Percentiles rank a stretch among this genome's conserved stretches.
phyloP scores from a whole-genome alignment of 805 yeast genomes.

The Deakozyma indianensis region DNA sequence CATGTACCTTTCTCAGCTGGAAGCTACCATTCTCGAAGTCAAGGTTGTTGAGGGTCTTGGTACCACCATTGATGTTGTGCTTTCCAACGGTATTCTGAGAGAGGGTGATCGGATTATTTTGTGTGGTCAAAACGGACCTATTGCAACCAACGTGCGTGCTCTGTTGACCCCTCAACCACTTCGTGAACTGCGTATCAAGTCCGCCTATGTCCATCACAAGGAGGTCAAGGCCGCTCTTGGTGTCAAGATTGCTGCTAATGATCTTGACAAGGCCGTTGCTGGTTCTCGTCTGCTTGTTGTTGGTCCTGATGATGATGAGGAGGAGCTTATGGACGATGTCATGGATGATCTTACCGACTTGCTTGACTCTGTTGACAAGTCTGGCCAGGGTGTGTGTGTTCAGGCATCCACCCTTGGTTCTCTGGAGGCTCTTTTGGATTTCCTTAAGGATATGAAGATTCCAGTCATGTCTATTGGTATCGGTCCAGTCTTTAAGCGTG shows the following conservation, averaged over 20 bases:
- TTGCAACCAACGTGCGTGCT: constrained; percentile 91
- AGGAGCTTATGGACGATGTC: constrained; percentile 91
- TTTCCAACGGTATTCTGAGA: constrained; percentile 87
- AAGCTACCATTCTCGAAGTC: constrained; percentile 94
- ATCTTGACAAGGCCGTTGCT: constrained; percentile 96
- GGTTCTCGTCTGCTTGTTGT: constrained; percentile 93
- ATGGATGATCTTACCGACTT: constrained; percentile 97
- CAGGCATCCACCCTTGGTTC: constrained; percentile 99
- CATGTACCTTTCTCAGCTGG: constrained; percentile 86
- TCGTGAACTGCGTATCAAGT: constrained; percentile 88
- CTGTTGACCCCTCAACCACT: constrained; percentile 94
- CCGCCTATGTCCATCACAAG: constrained; percentile 93
- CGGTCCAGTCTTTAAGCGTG: constrained; percentile 97
- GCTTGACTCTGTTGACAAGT: constrained; percentile 84
- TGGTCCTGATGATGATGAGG: constrained; percentile 96
- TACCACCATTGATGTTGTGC: constrained; percentile 93
- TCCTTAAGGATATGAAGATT: constrained; percentile 95
- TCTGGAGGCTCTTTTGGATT: constrained; percentile 88
- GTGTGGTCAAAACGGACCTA: constrained; percentile 98
- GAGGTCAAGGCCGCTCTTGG: constrained; percentile 99
- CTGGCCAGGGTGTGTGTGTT: constrained; percentile 95
- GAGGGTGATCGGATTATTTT: constrained; percentile 94
- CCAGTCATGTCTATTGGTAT: constrained; percentile 98
- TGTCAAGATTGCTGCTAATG: constrained; percentile 96
- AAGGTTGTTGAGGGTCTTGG: constrained; percentile 98